Evolutionary conservation across 768 basidiomycete genomes (phyloP).

Genomic region (Psilocybe sp.): DNA sequence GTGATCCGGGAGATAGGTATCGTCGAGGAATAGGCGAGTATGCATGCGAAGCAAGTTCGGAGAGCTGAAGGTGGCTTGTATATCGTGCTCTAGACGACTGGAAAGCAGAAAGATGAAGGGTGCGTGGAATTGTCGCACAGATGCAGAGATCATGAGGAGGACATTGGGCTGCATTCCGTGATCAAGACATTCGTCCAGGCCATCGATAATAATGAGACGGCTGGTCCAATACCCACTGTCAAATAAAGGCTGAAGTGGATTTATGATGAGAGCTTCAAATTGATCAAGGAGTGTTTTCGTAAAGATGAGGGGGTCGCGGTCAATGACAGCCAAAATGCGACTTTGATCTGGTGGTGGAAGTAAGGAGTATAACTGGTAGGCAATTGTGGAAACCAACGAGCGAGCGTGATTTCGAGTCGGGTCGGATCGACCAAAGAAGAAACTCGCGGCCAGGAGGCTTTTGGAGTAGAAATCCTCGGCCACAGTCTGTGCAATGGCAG

Average conservation of each 20-base stretch:
- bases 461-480: not conserved
- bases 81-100: conserved; percentile 4
- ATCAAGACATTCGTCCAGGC: too few relatives aligned
- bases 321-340: not conserved
- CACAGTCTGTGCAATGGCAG: conserved; percentile 2
- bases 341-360: not conserved
- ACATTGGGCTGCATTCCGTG: too few relatives aligned
- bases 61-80: not conserved
- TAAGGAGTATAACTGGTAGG: not conserved
- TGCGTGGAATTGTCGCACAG: not conserved
- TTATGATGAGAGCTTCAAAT: too few relatives aligned
- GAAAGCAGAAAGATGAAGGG: conserved; percentile 2
- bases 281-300: not conserved
- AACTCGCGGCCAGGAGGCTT: not conserved
- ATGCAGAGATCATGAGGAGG: too few relatives aligned
- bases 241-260: too few relatives aligned
- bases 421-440: conserved; percentile 3
- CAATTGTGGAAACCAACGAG: not conserved
- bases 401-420: not conserved
- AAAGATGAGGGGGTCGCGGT: not conserved
- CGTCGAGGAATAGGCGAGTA: too few relatives aligned
- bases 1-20: too few relatives aligned
- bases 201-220: too few relatives aligned
- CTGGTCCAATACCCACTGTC: too few relatives aligned
- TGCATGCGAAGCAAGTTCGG: too few relatives aligned